phyloP scores from a whole-genome alignment of 768 basidiomycete genomes.

The Mycena metata region DNA sequence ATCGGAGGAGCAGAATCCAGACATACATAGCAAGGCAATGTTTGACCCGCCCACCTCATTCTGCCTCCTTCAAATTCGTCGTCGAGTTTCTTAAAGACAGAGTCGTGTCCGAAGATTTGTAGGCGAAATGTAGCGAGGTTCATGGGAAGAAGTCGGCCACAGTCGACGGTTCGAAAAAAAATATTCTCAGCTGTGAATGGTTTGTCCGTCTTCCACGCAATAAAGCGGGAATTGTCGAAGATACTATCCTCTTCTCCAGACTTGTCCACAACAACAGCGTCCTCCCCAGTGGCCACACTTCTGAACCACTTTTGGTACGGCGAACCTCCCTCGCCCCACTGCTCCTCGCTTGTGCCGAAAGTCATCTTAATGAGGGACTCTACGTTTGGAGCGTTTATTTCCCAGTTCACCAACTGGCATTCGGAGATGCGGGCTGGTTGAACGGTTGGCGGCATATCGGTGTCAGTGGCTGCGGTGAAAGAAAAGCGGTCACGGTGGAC shows the following conservation, averaged over 20 bases:
- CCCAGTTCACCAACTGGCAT: no score
- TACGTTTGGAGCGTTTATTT: no score
- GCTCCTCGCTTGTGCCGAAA: no score
- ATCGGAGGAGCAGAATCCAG: neutral
- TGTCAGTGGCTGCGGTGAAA: no score
- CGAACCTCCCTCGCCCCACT: constrained; percentile 18
- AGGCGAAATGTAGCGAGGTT: constrained; percentile 28
- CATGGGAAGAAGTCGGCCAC: constrained; percentile 33
- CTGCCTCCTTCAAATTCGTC: neutral
- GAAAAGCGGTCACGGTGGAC: no score
- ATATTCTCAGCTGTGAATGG: constrained; percentile 32
- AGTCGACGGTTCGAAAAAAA: constrained; percentile 34
- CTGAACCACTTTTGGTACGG: constrained; percentile 40
- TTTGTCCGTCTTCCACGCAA: constrained; percentile 39
- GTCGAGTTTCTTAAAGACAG: constrained; percentile 17
- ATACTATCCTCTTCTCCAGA: neutral
- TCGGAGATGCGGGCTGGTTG: no score
- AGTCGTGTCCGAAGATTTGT: constrained; percentile 29
- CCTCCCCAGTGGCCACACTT: constrained; percentile 26
- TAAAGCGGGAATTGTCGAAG: constrained; percentile 32
- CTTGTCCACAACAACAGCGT: constrained; percentile 18
- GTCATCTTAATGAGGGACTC: no score
- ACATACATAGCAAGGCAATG: constrained; percentile 15
- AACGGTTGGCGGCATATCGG: no score
- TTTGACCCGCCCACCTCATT: neutral